These are phyloP conservation scores for Chenopodium quinoa DNA, from an alignment of 148 eudicot genomes.

Conservation along the genomic window DNA sequence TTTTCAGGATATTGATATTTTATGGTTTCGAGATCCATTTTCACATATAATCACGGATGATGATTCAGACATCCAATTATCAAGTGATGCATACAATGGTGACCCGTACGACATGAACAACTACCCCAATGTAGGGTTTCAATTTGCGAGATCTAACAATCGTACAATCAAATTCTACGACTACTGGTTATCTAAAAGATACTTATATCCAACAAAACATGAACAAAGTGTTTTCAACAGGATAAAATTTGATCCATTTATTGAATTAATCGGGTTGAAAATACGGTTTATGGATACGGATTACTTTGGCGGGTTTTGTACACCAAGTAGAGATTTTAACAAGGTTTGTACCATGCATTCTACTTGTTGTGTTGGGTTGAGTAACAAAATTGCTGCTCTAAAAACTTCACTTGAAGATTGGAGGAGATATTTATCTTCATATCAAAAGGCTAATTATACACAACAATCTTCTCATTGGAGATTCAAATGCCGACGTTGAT, in stretches of 20 bases:
- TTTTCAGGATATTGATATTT: constrained; percentile 38
- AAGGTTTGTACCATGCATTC: constrained; percentile 42
- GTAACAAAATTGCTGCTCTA: constrained; percentile 31
- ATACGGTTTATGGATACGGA: constrained; percentile 34
- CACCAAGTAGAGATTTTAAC: constrained; percentile 38
- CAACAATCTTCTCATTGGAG: constrained; percentile 21
- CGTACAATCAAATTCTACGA: constrained; percentile 29
- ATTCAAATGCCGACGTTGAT: too few relatives aligned
- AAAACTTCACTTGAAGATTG: constrained; percentile 28
- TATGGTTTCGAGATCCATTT: constrained; percentile 46
- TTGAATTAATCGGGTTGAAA: constrained; percentile 26
- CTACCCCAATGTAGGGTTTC: constrained; percentile 30
- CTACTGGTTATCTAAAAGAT: constrained; percentile 31
- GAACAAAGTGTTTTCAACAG: constrained; percentile 38
- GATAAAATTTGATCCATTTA: constrained; percentile 21
- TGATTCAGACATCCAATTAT: constrained; percentile 27
- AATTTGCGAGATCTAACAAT: constrained; percentile 30
- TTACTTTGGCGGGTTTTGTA: constrained; percentile 42
- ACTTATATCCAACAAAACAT: constrained; percentile 23
- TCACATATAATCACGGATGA: constrained; percentile 22
- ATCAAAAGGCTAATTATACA: not conserved
- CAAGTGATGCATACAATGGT: constrained; percentile 22
- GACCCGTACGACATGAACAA: constrained; percentile 18
- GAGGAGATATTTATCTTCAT: constrained; percentile 10
- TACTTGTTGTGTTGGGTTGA: constrained; percentile 36